Evolutionary conservation across 2,329 filamentous ascomycete species (phyloP).

Genomic region (Cylindrodendrum hubeiense): DNA sequence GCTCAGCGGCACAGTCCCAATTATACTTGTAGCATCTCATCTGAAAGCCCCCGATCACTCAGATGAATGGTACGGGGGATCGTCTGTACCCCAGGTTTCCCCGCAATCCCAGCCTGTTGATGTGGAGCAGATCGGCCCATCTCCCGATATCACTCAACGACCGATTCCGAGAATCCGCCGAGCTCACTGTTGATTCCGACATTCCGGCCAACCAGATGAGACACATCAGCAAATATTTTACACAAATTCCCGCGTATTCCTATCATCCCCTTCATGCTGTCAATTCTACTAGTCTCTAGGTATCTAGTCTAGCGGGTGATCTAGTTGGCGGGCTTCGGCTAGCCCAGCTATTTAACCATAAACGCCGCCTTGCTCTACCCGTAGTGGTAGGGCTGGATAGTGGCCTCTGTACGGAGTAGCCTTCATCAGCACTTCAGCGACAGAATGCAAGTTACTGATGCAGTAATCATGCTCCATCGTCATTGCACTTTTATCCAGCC

Average conservation of each 20-base stretch:
- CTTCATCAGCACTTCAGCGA: too few relatives aligned
- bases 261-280: not conserved
- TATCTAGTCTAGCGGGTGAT: too few relatives aligned
- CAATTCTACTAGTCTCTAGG: too few relatives aligned
- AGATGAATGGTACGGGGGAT: not conserved
- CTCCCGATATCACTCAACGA: not conserved
- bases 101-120: not conserved
- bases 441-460: too few relatives aligned
- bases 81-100: constrained; percentile 17
- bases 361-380: not conserved
- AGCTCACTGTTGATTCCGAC: not conserved
- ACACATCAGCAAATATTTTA: not conserved
- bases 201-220: not conserved
- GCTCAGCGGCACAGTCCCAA: not conserved
- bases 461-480: too few relatives aligned
- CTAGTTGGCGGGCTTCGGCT: too few relatives aligned
- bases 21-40: not conserved
- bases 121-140: constrained; percentile 7
- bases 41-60: not conserved
- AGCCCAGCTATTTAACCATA: too few relatives aligned
- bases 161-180: not conserved
- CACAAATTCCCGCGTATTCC: not conserved
- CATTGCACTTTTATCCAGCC: too few relatives aligned
- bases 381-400: not conserved
- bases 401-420: too few relatives aligned